Evolutionary conservation across 768 basidiomycete genomes (phyloP), one percentile per base, ranked within the genome.

Genomic region (Podaxis sp.): DNA sequence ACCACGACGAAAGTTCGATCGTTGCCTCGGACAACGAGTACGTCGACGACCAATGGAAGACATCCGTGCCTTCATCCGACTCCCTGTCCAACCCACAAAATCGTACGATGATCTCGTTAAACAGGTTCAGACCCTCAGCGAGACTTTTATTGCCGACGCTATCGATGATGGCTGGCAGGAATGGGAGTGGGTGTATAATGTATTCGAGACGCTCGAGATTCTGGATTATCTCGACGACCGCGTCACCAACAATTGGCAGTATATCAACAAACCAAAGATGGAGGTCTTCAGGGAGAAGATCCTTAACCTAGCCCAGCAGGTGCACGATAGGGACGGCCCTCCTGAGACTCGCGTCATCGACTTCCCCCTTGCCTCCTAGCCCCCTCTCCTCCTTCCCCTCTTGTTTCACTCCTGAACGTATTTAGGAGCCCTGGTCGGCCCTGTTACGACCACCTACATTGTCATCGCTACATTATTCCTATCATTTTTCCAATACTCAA

Each of bases 161-260:
- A 49, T 63, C 3, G 61, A 63, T 22, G 61, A 63, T 56, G 61
- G 55, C 17, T 63, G 61, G 61, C 54, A 56, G 55, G 61, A 63
- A 33, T 56, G 61, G 54, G 61, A 63, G 48, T 63, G 61, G 61
- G 61, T 63, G 46, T 63, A 63, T 36, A 63, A 63, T 17, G 55
- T 63, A 24, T 56, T 63, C 36, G 61, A 63, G 61, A 49, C 54
- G 22, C 61, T 63, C 24, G 61, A 63, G 48, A 44, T 63, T 7
- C 33, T 63, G 33, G 61, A 63, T 8, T 63, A 57, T 39, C 52
- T 63, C 38, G 61, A 63, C 33, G 61, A 63, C n/a, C 54, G 55
- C 24, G 55, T 63, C 22, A 63, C 61, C 30, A 51, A 63, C 48
- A 51, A 30, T 39, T 63, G 61, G 61, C 61, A 63, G 48, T 63